These are phyloP conservation scores for Paramecium sonneborni DNA, from an alignment of 73 alveolate species.

Conservation along the genomic window DNA sequence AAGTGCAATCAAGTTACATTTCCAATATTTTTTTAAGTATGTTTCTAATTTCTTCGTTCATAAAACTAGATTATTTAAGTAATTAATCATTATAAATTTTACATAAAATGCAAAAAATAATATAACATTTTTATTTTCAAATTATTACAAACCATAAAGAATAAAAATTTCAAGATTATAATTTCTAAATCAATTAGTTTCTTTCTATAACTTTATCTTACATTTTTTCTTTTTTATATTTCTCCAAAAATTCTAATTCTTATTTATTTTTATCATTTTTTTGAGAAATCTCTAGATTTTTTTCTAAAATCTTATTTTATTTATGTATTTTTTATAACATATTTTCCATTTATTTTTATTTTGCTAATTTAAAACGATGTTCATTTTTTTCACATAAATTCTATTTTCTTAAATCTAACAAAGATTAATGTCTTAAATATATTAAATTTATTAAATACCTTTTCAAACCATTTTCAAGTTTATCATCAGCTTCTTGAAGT, in stretches of 20 bases:
- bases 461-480: not conserved
- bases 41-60: not conserved
- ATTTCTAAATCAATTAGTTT: not conserved
- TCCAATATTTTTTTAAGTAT: not conserved
- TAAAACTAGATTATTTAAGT: not conserved
- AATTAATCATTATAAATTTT: not conserved
- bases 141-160: not conserved
- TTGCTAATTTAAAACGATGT: not conserved
- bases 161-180: not conserved
- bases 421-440: not conserved
- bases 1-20: not conserved
- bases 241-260: not conserved
- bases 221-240: not conserved
- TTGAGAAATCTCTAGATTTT: not conserved
- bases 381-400: not conserved
- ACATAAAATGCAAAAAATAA: not conserved
- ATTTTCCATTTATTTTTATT: slow-evolving; percentile 14
- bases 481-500: not conserved
- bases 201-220: not conserved
- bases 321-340: not conserved
- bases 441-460: not conserved
- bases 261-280: not conserved
- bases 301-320: not conserved
- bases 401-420: not conserved
- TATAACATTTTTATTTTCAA: not conserved